A percentile compares a stretch with the other conserved stretches of the same genome.
These are phyloP conservation scores for Euphorbia peplus DNA, from an alignment of 345 rosid genomes.

Conservation along the genomic window DNA sequence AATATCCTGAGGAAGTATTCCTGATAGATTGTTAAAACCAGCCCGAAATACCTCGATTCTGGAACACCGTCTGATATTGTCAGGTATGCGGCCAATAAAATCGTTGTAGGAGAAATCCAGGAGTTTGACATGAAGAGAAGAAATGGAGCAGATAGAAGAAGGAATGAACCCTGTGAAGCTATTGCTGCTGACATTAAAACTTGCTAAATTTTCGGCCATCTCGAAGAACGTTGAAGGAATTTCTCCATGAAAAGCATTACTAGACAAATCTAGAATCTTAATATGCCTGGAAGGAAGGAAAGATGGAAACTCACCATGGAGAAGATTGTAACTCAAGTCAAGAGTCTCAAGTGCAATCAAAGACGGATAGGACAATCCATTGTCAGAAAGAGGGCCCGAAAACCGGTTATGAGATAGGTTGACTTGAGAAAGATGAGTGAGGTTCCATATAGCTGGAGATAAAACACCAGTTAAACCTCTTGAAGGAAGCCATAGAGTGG, in stretches of 20 bases:
- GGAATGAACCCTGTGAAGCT: conserved; percentile 63
- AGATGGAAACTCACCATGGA: conserved; percentile 51
- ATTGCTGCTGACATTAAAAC: conserved; percentile 73
- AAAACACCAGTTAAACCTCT: conserved; percentile 52
- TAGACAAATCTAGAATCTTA: conserved; percentile 47
- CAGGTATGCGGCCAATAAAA: conserved; percentile 42
- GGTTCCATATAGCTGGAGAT: conserved; percentile 41
- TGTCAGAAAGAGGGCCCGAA: conserved; percentile 46
- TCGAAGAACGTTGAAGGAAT: conserved; percentile 38
- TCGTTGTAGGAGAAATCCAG: conserved; percentile 65
- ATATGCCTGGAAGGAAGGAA: conserved; percentile 30
- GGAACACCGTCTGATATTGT: conserved; percentile 54
- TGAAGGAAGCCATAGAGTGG: conserved; percentile 45
- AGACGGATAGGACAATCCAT: conserved; percentile 40
- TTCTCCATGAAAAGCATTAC: conserved; percentile 58
- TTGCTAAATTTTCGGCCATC: conserved; percentile 44
- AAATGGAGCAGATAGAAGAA: conserved; percentile 46
- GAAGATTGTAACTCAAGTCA: conserved; percentile 69
- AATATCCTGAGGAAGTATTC: conserved; percentile 57
- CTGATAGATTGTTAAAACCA: conserved; percentile 70
- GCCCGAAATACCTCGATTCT: conserved; percentile 51
- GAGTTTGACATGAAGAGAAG: conserved; percentile 33
- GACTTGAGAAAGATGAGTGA: conserved; percentile 50
- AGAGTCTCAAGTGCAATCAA: conserved; percentile 40
- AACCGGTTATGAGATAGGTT: conserved; percentile 66